Percentiles rank a stretch among this genome's conserved stretches.
Evolutionary conservation across 495 filamentous ascomycete species (phyloP).

Genomic region (Penicillium psychrofluorescens): DNA sequence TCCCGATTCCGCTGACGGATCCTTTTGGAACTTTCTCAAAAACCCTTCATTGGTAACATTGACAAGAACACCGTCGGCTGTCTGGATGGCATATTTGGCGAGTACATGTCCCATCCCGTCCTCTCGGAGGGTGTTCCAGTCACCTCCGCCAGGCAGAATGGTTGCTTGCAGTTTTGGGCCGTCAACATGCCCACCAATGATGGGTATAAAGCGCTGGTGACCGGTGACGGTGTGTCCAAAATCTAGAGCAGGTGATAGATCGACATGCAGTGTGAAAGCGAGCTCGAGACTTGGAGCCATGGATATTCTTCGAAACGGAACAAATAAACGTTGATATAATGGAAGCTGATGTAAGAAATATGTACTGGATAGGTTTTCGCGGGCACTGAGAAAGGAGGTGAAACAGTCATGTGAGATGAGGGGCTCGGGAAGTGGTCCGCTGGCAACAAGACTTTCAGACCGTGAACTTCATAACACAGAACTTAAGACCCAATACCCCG

Average conservation of each 20-base stretch:
- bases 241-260: conserved; percentile 2
- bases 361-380: too few species aligned
- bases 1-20: not conserved
- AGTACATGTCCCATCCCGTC: not conserved
- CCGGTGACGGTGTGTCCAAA: conserved; percentile 2
- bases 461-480: too few species aligned
- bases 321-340: too few species aligned
- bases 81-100: conserved; percentile 4
- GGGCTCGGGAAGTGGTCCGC: too few species aligned
- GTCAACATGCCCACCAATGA: conserved; percentile 2
- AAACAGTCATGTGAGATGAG: too few species aligned
- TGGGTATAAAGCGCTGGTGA: conserved; percentile 1
- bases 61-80: not conserved
- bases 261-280: conserved; percentile 3
- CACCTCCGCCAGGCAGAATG: conserved; percentile 3
- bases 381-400: too few species aligned
- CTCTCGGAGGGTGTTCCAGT: conserved; percentile 4
- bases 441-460: too few species aligned
- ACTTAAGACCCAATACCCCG: too few species aligned
- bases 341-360: too few species aligned
- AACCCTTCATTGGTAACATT: conserved; percentile 7
- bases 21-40: not conserved
- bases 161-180: conserved; percentile 2
- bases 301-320: too few species aligned
- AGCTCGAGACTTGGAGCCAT: conserved; percentile 4